Evolutionary conservation across 2,329 filamentous ascomycete genomes (phyloP).

Genomic region (Curvularia spicifera): DNA sequence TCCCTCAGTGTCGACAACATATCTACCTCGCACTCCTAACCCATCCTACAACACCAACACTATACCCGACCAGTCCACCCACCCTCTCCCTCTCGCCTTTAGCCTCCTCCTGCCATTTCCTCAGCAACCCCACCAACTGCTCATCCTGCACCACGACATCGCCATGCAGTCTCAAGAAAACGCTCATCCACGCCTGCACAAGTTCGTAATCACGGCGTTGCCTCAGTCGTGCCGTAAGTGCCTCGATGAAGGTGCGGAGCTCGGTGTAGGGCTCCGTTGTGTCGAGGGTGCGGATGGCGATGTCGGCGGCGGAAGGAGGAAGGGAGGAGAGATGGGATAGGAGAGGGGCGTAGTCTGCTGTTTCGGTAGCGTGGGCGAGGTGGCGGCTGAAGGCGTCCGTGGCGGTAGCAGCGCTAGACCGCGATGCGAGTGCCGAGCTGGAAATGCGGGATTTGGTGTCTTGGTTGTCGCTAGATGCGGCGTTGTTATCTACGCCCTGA

Average conservation of each 20-base stretch:
- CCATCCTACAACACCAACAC: conserved; percentile 83
- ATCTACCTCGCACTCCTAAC: conserved; percentile 61
- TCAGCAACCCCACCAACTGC: conserved; percentile 65
- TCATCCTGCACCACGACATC: conserved; percentile 61
- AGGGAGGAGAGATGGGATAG: conserved; percentile 81
- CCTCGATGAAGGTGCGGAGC: conserved; percentile 78
- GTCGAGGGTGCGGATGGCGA: conserved; percentile 84
- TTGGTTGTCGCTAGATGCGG: conserved; percentile 13
- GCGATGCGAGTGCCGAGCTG: conserved; percentile 42
- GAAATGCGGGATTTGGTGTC: conserved; percentile 43
- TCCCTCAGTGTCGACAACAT: background rate
- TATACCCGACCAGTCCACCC: conserved; percentile 81
- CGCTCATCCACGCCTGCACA: conserved; percentile 95
- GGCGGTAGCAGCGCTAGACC: conserved; percentile 36
- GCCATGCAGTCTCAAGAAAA: conserved; percentile 82
- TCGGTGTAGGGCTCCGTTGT: conserved; percentile 66
- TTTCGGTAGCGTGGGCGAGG: conserved; percentile 56
- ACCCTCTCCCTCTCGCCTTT: conserved; percentile 74
- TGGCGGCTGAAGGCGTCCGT: conserved; percentile 57
- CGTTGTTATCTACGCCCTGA: conserved; percentile 20
- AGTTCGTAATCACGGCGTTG: conserved; percentile 86
- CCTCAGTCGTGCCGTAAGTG: conserved; percentile 73
- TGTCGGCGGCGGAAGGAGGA: conserved; percentile 82
- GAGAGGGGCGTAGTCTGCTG: conserved; percentile 69
- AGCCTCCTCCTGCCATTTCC: conserved; percentile 75